Base-by-base conservation (phyloP, 305 asterid species). In the Fraxinus greggii region DNA sequence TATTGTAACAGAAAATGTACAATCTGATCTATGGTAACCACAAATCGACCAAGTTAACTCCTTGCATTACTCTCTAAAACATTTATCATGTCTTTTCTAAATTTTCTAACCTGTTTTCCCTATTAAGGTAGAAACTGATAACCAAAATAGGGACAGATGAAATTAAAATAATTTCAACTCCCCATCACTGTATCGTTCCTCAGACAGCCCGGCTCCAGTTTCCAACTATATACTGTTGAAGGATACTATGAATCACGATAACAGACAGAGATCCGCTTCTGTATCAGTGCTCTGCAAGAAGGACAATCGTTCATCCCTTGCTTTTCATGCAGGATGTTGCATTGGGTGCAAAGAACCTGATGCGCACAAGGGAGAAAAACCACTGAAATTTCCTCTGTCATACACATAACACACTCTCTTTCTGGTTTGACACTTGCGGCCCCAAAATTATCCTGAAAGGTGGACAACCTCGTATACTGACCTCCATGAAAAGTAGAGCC, bases 301-400 rank as follows among this genome's bases (percentile, higher is more conserved):
- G 97, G 98, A 78, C 98, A 94, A 8, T 94, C 92, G 0, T 63
- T 78, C 93, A 92, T 89, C 23, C 97, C 93, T 84, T 89, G 87
- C 89, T 90, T 90, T 69, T 90, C 92, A 78, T 89, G 94, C 23
- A 77, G 87, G 8, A 7, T 63, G 35, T 73, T 94, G 92, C 97
- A 92, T 10, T 85, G 45, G 5, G 38, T 76, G 38, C 98, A 95
- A 24, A 93, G 91, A 80, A 93, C 92, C 88, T 92, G 95, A 84
- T 95, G 99, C 2, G 94, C 89, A 79, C 98, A 95, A 0, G 98
- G 99, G 79, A 92, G 77, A 85, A 95, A 95, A 40, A 92, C 92
- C 80, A 93, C 95, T 0, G 92, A 85, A 28, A 86, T 90, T 81
- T 90, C 97, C 2, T 91, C 95, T 0, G 88, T 78, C 96, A 95